Conservation (phyloP, 2,329 filamentous ascomycete genomes). For the Scedosporium dehoogii region DNA sequence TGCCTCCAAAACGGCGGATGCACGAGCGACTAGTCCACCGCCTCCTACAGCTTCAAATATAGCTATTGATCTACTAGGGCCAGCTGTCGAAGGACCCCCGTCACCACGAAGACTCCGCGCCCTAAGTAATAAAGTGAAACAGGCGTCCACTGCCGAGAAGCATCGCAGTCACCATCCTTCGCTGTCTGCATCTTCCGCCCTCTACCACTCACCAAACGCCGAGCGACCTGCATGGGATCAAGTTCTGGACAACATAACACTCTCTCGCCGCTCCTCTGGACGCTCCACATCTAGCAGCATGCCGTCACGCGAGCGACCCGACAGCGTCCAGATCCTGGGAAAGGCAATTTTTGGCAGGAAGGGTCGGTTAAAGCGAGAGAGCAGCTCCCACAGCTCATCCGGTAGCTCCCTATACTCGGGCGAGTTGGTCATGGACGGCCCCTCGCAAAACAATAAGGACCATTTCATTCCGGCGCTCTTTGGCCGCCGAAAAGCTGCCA, state of each 20-base stretch:
- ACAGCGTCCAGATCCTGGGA: slow-evolving; percentile 50
- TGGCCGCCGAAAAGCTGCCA: slow-evolving; percentile 32
- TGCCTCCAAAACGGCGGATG: slow-evolving; percentile 1
- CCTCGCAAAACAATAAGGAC: slow-evolving; percentile 25
- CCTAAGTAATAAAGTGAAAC: slow-evolving; percentile 49
- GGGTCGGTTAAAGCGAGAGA: slow-evolving; percentile 38
- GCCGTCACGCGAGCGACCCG: slow-evolving; percentile 42
- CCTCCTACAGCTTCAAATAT: neutral
- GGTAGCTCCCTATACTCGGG: slow-evolving; percentile 37
- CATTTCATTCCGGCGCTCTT: slow-evolving; percentile 41
- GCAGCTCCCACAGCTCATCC: slow-evolving; percentile 35
- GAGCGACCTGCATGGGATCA: slow-evolving; percentile 42
- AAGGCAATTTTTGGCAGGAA: slow-evolving; percentile 49
- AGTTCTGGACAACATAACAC: slow-evolving; percentile 31
- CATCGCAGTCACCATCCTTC: slow-evolving; percentile 21
- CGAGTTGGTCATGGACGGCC: slow-evolving; percentile 27
- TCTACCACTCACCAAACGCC: slow-evolving; percentile 21
- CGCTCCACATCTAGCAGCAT: slow-evolving; percentile 44
- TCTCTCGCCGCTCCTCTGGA: slow-evolving; percentile 47
- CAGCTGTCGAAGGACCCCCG: slow-evolving; percentile 50
- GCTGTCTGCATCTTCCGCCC: neutral
- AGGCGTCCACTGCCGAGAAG: slow-evolving; percentile 37
- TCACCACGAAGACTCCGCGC: slow-evolving; percentile 50
- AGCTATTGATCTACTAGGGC: slow-evolving; percentile 39
- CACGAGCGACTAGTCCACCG: neutral